These are phyloP conservation scores for Globisporangium nunn DNA, from an alignment of 352 stramenopile genomes.

Conservation along the genomic window DNA sequence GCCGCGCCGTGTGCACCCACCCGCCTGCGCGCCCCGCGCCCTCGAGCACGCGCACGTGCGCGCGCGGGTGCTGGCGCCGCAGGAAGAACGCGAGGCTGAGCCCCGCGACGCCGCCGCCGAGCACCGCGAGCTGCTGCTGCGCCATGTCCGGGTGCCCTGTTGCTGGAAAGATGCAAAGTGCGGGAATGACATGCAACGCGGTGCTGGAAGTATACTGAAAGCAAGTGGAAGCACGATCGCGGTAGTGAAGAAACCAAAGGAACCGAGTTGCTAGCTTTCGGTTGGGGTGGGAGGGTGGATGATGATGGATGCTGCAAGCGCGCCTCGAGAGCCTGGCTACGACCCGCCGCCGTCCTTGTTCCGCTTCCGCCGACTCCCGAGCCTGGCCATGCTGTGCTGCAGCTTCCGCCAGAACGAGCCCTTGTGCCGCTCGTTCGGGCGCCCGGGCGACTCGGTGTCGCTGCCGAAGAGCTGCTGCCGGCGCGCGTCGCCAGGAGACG, in stretches of 20 bases:
- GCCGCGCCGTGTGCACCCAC: conserved; percentile 59
- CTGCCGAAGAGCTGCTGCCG: conserved; percentile 69
- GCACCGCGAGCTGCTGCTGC: conserved; percentile 50
- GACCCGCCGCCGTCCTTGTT: conserved; percentile 8
- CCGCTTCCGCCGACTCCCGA: conserved; percentile 56
- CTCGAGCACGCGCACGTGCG: conserved; percentile 70
- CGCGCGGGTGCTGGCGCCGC: conserved; percentile 25
- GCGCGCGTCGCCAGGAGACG: conserved; percentile 55
- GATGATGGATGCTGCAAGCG: too few relatives aligned
- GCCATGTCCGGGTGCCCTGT: background rate
- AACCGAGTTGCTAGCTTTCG: background rate
- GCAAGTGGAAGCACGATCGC: background rate
- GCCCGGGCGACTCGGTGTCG: conserved; percentile 42
- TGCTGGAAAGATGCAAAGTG: background rate
- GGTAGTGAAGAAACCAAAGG: background rate
- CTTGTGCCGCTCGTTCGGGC: conserved; percentile 16
- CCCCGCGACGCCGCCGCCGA: conserved; percentile 77
- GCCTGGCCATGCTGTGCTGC: conserved; percentile 58
- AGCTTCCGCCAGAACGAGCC: conserved; percentile 74
- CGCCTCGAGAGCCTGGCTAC: background rate
- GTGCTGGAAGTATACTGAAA: background rate
- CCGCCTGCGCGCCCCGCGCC: conserved; percentile 39
- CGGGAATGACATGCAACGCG: background rate
- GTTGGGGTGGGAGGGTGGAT: background rate
- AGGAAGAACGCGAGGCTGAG: conserved; percentile 75